A percentile compares a stretch with the other conserved stretches of the same genome.
These are phyloP conservation scores for Cetraspora pellucida DNA, from an alignment of 192 early-diverging fungal genomes.

Conservation along the genomic window DNA sequence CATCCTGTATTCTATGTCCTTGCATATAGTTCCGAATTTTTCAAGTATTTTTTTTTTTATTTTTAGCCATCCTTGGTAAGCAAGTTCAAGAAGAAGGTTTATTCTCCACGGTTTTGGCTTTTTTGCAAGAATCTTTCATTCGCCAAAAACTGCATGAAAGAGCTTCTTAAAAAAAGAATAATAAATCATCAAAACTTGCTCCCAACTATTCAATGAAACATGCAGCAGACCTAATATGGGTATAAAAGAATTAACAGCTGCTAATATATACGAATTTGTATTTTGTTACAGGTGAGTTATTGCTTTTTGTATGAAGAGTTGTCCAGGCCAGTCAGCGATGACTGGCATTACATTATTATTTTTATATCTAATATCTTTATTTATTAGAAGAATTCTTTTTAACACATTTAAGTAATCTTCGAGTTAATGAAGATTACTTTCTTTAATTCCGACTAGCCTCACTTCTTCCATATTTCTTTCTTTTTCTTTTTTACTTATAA, in stretches of 20 bases:
- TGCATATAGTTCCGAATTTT: background rate
- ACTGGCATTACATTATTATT: no score
- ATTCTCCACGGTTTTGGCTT: background rate
- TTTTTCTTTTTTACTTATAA: no score
- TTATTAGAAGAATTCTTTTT: background rate
- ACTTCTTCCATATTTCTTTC: no score
- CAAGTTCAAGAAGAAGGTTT: background rate
- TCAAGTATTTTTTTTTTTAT: background rate
- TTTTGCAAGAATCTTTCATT: constrained; percentile 1
- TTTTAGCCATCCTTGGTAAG: background rate
- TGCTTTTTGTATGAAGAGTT: no score
- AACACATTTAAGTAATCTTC: no score
- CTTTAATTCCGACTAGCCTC: no score
- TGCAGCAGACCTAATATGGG: constrained; percentile 7
- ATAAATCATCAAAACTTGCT: constrained; percentile 1
- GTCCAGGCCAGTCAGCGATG: no score
- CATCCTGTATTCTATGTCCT: no score
- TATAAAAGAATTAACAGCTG: background rate
- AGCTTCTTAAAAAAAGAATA: constrained; percentile 1
- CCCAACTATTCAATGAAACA: background rate
- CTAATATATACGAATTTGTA: background rate
- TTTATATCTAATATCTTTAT: no score
- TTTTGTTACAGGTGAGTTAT: no score
- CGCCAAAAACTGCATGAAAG: background rate
- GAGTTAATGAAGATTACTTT: no score